Evolutionary conservation across 177 flowering plant species (phyloP), one percentile per base, ranked within the genome.

Genomic region (Vitis hybrid): DNA sequence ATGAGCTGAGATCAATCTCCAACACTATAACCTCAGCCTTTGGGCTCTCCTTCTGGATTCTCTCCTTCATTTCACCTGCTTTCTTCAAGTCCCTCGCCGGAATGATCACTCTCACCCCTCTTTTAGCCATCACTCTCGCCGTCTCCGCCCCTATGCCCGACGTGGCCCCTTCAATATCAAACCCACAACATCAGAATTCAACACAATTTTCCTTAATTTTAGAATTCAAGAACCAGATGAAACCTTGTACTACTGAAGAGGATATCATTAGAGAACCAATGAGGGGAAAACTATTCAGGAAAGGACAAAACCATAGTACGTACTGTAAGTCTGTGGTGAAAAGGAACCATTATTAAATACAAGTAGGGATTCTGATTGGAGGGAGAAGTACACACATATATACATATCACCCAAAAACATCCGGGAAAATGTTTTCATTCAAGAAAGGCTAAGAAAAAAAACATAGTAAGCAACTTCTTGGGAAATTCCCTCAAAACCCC

Each of bases 131-230:
- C 24, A 87, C 97, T 73, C 97, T 90, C 11, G 99, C 96, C 1
- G 99, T 95, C 71, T 95, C 99, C 0, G 84, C 90, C 35, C 99
- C 98, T n/a, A 95, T 95, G 1, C 99, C 99, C 0, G 98, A 93
- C 2, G 99, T 95, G 0, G 90, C 98, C 3, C 99, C 97, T 94
- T 49, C 13, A 62, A 4, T 15, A 58, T 40, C 67, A 60, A 49
- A 58, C 6, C 35, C 35, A 32, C 35, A 32, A 32, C 35, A 32
- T 32, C 6, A 32, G 35, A 32, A 32, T 3, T 32, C 6, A 2
- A 5, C 3, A 32, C 35, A 32, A 32, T 32, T 32, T 32, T 32
- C 35, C 35, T 32, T 32, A 32, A 32, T 32, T 32, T 32, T 32
- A 5, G 35, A 32, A 32, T 32, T 32, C 35, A 32, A 32, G 35